phyloP scores from a whole-genome alignment of 2,329 filamentous ascomycete species.

The Claviceps digitariae region DNA sequence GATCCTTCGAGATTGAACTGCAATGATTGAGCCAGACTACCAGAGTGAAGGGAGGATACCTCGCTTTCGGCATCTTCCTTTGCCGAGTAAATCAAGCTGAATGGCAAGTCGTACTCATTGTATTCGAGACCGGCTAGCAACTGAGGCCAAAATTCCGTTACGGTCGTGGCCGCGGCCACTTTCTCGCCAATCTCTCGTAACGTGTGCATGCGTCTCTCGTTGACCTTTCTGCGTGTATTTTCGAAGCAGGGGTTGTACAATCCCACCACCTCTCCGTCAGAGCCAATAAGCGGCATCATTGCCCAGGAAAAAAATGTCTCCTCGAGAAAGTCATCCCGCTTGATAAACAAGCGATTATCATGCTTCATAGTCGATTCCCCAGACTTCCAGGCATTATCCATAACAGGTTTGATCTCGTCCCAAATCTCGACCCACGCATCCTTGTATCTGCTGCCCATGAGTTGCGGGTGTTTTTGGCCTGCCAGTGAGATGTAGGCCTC shows the following conservation, averaged over 20 bases:
- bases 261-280: conserved; percentile 60
- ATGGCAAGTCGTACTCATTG: conserved; percentile 64
- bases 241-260: conserved; percentile 74
- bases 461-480: conserved; percentile 58
- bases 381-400: conserved; percentile 51
- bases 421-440: conserved; percentile 65
- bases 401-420: conserved; percentile 54
- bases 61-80: conserved; percentile 60
- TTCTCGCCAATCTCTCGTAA: conserved; percentile 65
- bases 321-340: conserved; percentile 56
- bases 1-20: conserved; percentile 58
- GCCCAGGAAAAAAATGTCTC: conserved; percentile 78
- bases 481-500: conserved; percentile 59
- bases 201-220: conserved; percentile 67
- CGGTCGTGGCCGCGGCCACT: conserved; percentile 57
- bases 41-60: conserved; percentile 56
- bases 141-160: conserved; percentile 60
- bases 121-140: conserved; percentile 56
- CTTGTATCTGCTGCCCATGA: conserved; percentile 62
- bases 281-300: conserved; percentile 62
- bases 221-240: conserved; percentile 65
- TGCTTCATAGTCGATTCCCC: conserved; percentile 77
- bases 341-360: conserved; percentile 63
- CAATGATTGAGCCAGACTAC: conserved; percentile 46
- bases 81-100: conserved; percentile 65